Conservation (phyloP, 108 stramenopile genomes). For the Nitzschia sp. region DNA sequence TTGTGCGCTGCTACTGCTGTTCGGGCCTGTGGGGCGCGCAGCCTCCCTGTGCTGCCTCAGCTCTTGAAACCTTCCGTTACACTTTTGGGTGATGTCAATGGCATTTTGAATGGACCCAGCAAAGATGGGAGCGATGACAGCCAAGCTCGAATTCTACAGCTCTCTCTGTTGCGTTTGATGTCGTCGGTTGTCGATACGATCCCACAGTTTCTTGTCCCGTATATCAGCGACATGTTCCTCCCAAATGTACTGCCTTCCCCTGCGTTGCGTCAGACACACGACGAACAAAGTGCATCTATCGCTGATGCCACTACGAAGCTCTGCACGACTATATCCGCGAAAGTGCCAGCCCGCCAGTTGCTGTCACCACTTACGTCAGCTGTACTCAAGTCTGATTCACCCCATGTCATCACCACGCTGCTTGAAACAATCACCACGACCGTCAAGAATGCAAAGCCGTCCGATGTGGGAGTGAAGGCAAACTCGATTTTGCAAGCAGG, state of each 20-base stretch:
- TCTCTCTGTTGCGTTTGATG: slow-evolving; percentile 57
- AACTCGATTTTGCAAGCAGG: slow-evolving; percentile 59
- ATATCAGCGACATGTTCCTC: slow-evolving; percentile 59
- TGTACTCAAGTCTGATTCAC: slow-evolving; percentile 7
- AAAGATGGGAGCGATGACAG: slow-evolving; percentile 27
- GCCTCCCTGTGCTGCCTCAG: slow-evolving; percentile 61
- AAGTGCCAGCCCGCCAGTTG: slow-evolving; percentile 48
- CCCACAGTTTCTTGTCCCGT: slow-evolving; percentile 77
- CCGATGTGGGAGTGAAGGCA: slow-evolving; percentile 57
- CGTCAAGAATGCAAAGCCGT: slow-evolving; percentile 46
- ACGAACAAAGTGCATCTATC: slow-evolving; percentile 32
- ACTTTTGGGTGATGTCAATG: slow-evolving; percentile 48
- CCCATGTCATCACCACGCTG: slow-evolving; percentile 8
- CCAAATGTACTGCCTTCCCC: slow-evolving; percentile 55
- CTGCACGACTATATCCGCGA: slow-evolving; percentile 44
- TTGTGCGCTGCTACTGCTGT: slow-evolving; percentile 70
- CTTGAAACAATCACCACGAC: slow-evolving; percentile 52
- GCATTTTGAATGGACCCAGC: not conserved
- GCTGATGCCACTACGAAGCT: slow-evolving; percentile 33
- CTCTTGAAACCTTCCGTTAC: slow-evolving; percentile 59
- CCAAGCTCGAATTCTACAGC: slow-evolving; percentile 42
- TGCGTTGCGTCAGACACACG: slow-evolving; percentile 24
- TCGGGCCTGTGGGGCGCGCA: slow-evolving; percentile 54
- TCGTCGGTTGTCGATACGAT: slow-evolving; percentile 61
- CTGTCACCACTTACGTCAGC: slow-evolving; percentile 4